A percentile compares a stretch with the other conserved stretches of the same genome.
Evolutionary conservation across 176 grass and related monocot genomes (phyloP).

Genomic region (Themeda triandra): DNA sequence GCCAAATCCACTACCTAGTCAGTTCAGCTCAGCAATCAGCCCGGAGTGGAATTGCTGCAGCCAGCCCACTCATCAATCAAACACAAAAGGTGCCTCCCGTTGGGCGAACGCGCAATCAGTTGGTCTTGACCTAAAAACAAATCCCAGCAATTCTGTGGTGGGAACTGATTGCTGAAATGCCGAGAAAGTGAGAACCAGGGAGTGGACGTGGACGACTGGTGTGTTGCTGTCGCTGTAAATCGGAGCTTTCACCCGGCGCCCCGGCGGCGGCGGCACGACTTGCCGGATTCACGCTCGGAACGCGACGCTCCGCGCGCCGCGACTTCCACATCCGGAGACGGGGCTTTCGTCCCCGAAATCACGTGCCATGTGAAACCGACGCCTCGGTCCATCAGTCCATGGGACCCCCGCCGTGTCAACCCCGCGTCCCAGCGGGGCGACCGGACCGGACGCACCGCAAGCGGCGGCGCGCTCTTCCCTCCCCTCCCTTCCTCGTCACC

Average conservation of each 20-base stretch:
- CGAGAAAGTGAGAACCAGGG: not conserved
- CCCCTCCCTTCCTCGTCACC: too few relatives aligned
- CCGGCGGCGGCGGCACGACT: not conserved
- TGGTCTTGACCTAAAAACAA: not conserved
- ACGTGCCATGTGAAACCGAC: not conserved
- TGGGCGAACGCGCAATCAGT: not conserved
- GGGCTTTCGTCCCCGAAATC: not conserved
- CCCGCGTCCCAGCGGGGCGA: conserved; percentile 15
- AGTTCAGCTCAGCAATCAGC: not conserved
- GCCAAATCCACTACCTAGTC: not conserved
- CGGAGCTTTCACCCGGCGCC: not conserved
- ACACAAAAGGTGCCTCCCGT: not conserved
- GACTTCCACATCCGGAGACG: not conserved
- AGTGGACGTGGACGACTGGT: not conserved
- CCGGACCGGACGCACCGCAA: not conserved
- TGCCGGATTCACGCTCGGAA: not conserved
- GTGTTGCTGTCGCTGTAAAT: not conserved
- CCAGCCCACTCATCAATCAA: not conserved
- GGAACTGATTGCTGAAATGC: not conserved
- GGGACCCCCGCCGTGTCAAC: not conserved
- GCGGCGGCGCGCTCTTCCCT: not conserved
- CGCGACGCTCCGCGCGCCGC: not conserved
- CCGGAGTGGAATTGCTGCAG: not conserved
- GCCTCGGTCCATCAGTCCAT: not conserved
- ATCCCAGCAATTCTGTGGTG: not conserved